phyloP scores from a whole-genome alignment of 306 rosid species.

The Prunus padus region DNA sequence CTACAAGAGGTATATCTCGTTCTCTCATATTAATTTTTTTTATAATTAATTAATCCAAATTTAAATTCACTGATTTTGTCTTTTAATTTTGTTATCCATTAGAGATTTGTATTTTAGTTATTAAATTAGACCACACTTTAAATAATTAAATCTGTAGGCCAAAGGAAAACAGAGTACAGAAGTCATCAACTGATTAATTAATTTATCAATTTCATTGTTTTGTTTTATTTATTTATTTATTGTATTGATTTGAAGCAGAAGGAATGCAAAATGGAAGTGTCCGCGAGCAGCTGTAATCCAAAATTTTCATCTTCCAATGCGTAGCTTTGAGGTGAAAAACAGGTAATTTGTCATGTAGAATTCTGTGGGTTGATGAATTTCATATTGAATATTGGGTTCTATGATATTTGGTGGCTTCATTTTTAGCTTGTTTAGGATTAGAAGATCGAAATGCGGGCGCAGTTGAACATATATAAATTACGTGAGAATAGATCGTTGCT shows the following conservation, averaged over 20 bases:
- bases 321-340: slow-evolving; percentile 80
- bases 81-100: not conserved
- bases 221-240: not conserved
- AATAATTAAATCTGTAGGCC: not conserved
- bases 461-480: not conserved
- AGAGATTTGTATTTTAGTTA: not conserved
- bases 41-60: not conserved
- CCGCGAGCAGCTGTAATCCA: slow-evolving; percentile 63
- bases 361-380: slow-evolving; percentile 16
- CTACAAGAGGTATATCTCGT: slow-evolving; percentile 37
- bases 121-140: not conserved
- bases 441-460: not conserved
- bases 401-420: not conserved
- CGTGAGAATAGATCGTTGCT: not conserved
- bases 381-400: not conserved
- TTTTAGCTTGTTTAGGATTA: not conserved
- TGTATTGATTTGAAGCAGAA: slow-evolving; percentile 35
- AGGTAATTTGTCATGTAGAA: slow-evolving; percentile 39
- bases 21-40: not conserved
- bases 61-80: not conserved
- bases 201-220: not conserved
- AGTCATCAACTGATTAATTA: not conserved
- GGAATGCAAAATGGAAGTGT: slow-evolving; percentile 56
- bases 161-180: not conserved
- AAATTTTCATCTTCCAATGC: slow-evolving; percentile 89